Evolutionary conservation across 495 filamentous ascomycete species (phyloP).

Genomic region (Filosporella fistucella): DNA sequence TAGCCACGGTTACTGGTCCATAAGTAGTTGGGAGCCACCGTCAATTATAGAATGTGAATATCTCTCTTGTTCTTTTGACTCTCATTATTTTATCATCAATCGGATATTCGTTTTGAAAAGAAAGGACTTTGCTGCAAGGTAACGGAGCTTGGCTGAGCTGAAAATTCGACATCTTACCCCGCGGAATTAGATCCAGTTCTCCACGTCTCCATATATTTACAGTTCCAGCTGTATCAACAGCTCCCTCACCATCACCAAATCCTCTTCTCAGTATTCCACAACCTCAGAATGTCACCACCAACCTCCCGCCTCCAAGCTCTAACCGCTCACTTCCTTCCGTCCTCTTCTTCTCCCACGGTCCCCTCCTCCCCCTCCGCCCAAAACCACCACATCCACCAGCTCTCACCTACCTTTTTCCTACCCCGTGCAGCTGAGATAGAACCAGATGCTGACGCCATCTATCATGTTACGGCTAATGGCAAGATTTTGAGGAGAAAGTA

Average conservation of each 20-base stretch:
- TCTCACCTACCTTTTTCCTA: conserved; percentile 88
- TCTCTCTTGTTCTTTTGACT: neutral
- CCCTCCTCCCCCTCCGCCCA: conserved; percentile 7
- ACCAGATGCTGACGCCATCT: conserved; percentile 81
- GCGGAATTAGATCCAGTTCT: too few species aligned
- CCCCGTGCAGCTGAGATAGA: conserved; percentile 86
- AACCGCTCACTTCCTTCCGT: conserved; percentile 56
- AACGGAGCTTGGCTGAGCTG: neutral
- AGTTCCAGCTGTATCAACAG: neutral
- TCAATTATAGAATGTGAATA: too few species aligned
- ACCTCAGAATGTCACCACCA: conserved; percentile 43
- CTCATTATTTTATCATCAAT: neutral
- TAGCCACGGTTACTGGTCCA: too few species aligned
- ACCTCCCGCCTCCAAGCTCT: conserved; percentile 47
- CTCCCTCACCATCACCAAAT: neutral
- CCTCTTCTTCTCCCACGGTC: conserved; percentile 30
- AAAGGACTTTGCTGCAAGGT: neutral
- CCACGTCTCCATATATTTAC: too few species aligned
- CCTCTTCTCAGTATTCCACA: too few species aligned
- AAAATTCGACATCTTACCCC: too few species aligned
- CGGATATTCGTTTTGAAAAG: neutral
- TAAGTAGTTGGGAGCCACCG: neutral
- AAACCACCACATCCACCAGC: conserved; percentile 61
- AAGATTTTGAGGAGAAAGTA: conserved; percentile 69
- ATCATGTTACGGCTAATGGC: conserved; percentile 80